Percentiles rank a stretch among this genome's conserved stretches.
These are phyloP conservation scores for Xerocomus potaroensis DNA, from an alignment of 768 basidiomycete species.

Conservation along the genomic window DNA sequence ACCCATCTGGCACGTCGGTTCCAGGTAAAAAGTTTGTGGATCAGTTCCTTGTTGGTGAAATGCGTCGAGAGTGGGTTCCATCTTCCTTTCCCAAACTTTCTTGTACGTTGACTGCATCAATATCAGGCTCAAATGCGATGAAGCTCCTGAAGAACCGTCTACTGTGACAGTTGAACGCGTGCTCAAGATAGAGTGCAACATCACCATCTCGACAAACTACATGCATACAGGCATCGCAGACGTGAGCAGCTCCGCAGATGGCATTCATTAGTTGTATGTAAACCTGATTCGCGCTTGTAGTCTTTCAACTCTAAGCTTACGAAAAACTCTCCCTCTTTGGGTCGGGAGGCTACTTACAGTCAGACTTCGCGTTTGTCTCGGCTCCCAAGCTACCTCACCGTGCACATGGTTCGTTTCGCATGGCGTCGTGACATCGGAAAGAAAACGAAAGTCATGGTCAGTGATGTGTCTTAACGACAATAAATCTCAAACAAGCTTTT, in stretches of 20 bases:
- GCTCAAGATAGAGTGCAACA: constrained; percentile 91
- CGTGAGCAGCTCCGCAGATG: constrained; percentile 39
- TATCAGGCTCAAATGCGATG: constrained; percentile 70
- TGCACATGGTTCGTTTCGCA: constrained; percentile 95
- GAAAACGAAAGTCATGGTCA: constrained; percentile 96
- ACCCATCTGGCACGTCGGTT: constrained; percentile 30
- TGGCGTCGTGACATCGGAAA: constrained; percentile 89
- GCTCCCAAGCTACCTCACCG: constrained; percentile 77
- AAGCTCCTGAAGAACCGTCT: constrained; percentile 73
- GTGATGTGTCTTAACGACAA: constrained; percentile 2
- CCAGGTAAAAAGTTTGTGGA: constrained; percentile 61
- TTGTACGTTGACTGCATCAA: constrained; percentile 23
- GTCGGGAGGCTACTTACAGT: constrained; percentile 76
- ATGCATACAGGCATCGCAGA: constrained; percentile 83
- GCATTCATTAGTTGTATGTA: neutral
- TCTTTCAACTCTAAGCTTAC: constrained; percentile 83
- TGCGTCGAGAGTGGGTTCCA: constrained; percentile 57
- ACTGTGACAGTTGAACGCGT: constrained; percentile 65
- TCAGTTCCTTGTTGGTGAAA: constrained; percentile 75
- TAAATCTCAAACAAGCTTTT: neutral
- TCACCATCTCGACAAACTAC: constrained; percentile 80
- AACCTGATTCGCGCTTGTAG: constrained; percentile 36
- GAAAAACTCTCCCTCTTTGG: constrained; percentile 77
- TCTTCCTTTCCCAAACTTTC: neutral
- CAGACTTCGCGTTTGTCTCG: constrained; percentile 79